phyloP scores from a whole-genome alignment of 2,329 filamentous ascomycete genomes.

The Colletotrichum sp. region DNA sequence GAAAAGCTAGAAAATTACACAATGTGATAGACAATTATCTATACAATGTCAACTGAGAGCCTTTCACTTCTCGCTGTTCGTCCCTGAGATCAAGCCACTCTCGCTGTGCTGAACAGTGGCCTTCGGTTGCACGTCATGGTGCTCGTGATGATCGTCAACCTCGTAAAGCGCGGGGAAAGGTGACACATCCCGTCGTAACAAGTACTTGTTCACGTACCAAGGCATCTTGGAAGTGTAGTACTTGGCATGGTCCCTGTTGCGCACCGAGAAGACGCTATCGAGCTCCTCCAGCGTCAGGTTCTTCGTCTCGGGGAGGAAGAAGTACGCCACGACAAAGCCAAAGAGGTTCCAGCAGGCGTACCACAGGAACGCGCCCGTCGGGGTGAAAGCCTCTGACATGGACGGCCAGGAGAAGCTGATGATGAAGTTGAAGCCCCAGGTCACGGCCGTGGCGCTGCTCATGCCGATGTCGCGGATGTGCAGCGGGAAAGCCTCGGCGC shows the following conservation, averaged over 20 bases:
- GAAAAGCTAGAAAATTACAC: neutral
- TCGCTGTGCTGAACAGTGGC: neutral
- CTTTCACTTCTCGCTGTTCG: neutral
- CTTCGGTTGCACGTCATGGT: neutral
- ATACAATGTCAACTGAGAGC: too few relatives aligned
- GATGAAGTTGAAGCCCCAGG: constrained; percentile 45
- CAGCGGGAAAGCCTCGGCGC: constrained; percentile 62
- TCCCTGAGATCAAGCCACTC: neutral
- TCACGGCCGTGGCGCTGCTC: constrained; percentile 45
- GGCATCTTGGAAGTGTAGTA: constrained; percentile 37
- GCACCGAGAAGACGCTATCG: constrained; percentile 35
- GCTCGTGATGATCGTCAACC: constrained; percentile 22
- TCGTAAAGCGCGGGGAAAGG: constrained; percentile 36
- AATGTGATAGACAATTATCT: neutral
- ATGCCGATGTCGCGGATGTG: constrained; percentile 62
- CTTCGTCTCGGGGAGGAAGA: constrained; percentile 40
- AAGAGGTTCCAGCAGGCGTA: constrained; percentile 42
- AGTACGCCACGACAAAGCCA: constrained; percentile 37
- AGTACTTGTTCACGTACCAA: constrained; percentile 35
- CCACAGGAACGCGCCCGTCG: constrained; percentile 42
- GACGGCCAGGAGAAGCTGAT: constrained; percentile 39
- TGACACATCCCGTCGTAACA: constrained; percentile 30
- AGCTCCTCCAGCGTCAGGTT: constrained; percentile 38
- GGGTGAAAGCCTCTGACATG: constrained; percentile 25
- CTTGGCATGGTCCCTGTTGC: constrained; percentile 32